Evolutionary conservation across 2,329 filamentous ascomycete species (phyloP), one percentile per base, ranked within the genome.

Genomic region (Aspergillus alliaceus): DNA sequence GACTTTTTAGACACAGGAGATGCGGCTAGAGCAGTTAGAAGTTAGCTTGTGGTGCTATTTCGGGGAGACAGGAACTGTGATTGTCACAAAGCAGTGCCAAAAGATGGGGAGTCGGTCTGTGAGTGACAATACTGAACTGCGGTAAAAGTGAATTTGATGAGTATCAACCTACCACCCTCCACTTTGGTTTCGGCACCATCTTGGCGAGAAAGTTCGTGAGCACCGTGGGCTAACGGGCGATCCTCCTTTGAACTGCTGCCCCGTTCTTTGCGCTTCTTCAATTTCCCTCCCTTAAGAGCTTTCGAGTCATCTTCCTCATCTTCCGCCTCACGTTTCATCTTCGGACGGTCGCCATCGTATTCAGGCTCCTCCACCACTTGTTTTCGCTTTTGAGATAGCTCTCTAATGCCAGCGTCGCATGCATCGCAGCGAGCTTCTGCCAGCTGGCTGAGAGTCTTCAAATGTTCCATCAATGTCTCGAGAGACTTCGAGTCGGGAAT

Each of bases 201-300:
- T 75, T 89, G 86, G 61, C 85, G 77, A 9, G 84, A 81, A 27
- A 88, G 57, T 53, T 82, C 84, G 75, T 88, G 86, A 14, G 86
- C 86, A 46, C 86, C 86, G 61, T 86, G 82, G 32, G 80, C 79
- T 51, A 84, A 76, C 24, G 84, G 84, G 42, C 84, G 77, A 54
- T 86, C 82, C 60, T 90, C 86, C 58, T 83, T 84, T 31, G 84
- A 76, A 53, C 74, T 80, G 57, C 87, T 62, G 1, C 64, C 86
- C 7, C 84, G 79, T 24, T 88, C 90, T 76, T 91, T 92, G 71
- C 90, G 87, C 79, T 90, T 92, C 81, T 90, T 92, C 63, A 89
- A 82, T 72, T 93, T 92, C 24, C 80, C 77, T 39, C 75, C 77
- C 69, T 84, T 83, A 66, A 84, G 68, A 27, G 73, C 74, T 74